These are phyloP conservation scores for Pestalotiopsis sp. DNA, from an alignment of 2,329 filamentous ascomycete species.

Conservation along the genomic window DNA sequence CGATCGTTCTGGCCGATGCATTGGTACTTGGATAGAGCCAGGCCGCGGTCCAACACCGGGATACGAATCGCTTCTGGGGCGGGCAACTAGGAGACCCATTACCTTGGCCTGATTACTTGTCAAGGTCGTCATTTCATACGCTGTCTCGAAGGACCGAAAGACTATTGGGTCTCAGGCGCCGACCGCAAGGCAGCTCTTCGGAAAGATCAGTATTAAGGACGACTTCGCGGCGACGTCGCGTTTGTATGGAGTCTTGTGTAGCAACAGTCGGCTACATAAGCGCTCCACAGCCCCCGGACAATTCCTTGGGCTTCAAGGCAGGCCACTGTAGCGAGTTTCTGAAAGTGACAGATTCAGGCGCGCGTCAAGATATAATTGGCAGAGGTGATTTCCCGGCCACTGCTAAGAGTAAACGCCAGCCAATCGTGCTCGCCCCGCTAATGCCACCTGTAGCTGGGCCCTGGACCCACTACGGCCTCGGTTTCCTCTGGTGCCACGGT, in stretches of 20 bases:
- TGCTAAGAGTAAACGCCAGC: background rate
- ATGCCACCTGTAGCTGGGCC: background rate
- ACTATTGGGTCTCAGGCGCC: background rate
- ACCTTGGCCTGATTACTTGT: background rate
- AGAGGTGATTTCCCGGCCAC: background rate
- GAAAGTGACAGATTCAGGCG: background rate
- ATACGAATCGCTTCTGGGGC: background rate
- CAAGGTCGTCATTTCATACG: background rate
- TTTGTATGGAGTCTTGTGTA: background rate
- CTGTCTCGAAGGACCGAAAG: background rate
- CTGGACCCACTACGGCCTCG: background rate
- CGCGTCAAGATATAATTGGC: constrained; percentile 12
- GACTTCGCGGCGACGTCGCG: background rate
- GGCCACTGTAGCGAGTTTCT: background rate
- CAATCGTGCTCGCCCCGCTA: constrained; percentile 9
- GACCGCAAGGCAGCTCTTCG: background rate
- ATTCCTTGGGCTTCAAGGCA: background rate
- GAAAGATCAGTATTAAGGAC: background rate
- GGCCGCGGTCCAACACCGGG: background rate
- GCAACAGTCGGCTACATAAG: background rate
- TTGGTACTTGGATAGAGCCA: background rate
- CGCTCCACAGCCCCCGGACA: background rate
- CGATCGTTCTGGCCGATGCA: background rate
- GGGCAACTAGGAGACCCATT: background rate
- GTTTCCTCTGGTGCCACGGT: background rate